phyloP scores from a whole-genome alignment of 129 eudicot species.

The Arctium lappa region DNA sequence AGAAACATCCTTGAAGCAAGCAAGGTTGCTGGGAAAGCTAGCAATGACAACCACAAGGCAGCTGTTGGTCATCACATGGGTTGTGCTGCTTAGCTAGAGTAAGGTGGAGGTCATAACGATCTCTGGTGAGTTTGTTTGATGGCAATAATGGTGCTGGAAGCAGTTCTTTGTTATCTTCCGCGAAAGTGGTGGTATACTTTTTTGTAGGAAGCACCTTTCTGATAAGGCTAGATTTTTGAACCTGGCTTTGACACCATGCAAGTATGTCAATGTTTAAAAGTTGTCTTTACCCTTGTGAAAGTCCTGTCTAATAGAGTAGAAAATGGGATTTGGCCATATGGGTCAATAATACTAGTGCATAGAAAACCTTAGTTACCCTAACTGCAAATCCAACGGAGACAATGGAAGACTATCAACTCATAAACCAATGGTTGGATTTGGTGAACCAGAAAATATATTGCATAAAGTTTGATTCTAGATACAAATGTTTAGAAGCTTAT shows the following conservation, averaged over 20 bases:
- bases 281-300: neutral
- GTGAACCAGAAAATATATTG: neutral
- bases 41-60: neutral
- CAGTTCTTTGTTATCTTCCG: neutral
- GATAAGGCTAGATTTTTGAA: neutral
- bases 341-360: neutral
- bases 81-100: neutral
- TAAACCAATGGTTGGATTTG: neutral
- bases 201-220: neutral
- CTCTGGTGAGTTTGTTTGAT: neutral
- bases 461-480: neutral
- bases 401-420: too few relatives aligned
- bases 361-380: neutral
- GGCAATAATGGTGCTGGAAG: neutral
- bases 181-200: neutral
- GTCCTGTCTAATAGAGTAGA: neutral
- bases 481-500: too few relatives aligned
- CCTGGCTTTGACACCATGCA: neutral
- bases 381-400: neutral
- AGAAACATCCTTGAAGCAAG: neutral
- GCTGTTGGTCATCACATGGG: neutral
- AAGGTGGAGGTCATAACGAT: neutral
- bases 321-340: neutral
- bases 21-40: neutral
- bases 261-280: neutral